These are phyloP conservation scores for Coccomyxa sp. DNA, from an alignment of 139 green algal genomes.

Conservation along the genomic window DNA sequence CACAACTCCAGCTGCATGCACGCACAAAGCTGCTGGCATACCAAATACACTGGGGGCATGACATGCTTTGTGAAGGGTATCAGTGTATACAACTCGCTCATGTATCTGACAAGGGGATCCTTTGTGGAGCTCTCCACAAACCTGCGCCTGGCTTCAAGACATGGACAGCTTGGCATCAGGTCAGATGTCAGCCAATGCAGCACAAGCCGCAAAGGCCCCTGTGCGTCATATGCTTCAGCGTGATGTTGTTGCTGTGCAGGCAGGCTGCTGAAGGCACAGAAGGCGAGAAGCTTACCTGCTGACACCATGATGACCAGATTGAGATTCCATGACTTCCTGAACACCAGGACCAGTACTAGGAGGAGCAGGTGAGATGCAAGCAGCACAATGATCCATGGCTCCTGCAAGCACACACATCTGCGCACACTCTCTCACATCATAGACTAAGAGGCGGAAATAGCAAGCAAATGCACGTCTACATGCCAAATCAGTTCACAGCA, in stretches of 20 bases:
- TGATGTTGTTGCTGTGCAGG: neutral
- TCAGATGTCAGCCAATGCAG: too few relatives aligned
- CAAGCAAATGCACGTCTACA: neutral
- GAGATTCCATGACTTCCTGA: constrained; percentile 16
- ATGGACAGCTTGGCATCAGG: neutral
- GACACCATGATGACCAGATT: constrained; percentile 26
- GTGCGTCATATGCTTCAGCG: neutral
- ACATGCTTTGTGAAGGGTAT: neutral
- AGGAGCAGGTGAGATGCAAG: constrained; percentile 33
- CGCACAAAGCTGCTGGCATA: neutral
- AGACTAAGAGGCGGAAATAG: neutral
- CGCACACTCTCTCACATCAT: neutral
- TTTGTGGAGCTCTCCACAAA: neutral
- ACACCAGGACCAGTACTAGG: constrained; percentile 26
- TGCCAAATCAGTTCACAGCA: too few relatives aligned
- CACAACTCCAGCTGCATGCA: constrained; percentile 28
- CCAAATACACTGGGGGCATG: neutral
- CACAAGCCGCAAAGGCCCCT: neutral
- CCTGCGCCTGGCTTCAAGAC: neutral
- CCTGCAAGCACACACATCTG: constrained; percentile 17
- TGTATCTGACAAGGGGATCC: neutral
- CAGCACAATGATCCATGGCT: constrained; percentile 42
- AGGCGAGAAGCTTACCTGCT: constrained; percentile 11
- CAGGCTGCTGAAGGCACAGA: neutral
- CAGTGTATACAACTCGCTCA: neutral